Conservation (phyloP, 768 basidiomycete genomes). For the Inosperma sp. region DNA sequence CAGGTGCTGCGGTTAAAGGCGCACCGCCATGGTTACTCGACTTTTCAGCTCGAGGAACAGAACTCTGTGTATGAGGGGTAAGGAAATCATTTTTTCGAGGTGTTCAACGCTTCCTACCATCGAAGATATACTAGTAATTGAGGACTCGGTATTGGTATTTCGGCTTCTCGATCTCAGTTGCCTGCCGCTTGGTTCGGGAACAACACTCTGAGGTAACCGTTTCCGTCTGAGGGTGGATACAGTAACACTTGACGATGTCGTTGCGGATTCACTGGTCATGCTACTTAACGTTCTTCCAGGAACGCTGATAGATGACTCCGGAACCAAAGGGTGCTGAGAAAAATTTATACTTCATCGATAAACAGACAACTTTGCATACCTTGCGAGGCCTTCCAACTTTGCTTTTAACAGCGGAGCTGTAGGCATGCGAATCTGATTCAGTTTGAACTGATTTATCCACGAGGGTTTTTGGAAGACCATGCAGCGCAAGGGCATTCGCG, state of each 20-base stretch:
- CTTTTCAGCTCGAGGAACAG: slow-evolving; percentile 23
- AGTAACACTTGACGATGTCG: slow-evolving; percentile 27
- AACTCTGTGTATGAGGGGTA: slow-evolving; percentile 16
- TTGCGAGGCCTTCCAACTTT: slow-evolving; percentile 25
- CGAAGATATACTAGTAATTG: slow-evolving; percentile 37
- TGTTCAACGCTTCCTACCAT: slow-evolving; percentile 26
- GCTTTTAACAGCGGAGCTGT: slow-evolving; percentile 10
- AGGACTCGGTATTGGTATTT: slow-evolving; percentile 36
- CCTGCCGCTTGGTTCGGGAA: slow-evolving; percentile 36
- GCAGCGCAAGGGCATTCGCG: slow-evolving; percentile 9
- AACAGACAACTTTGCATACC: slow-evolving; percentile 12
- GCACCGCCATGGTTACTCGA: slow-evolving; percentile 18
- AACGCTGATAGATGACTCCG: slow-evolving; percentile 12
- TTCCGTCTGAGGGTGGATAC: slow-evolving; percentile 38
- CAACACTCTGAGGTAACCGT: slow-evolving; percentile 26
- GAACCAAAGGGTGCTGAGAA: slow-evolving; percentile 11
- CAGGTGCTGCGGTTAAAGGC: not conserved
- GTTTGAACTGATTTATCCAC: slow-evolving; percentile 29
- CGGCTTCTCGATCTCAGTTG: slow-evolving; percentile 44
- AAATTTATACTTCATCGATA: not conserved
- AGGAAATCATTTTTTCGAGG: slow-evolving; percentile 3
- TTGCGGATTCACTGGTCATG: slow-evolving; percentile 21
- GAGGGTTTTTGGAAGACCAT: slow-evolving; percentile 17
- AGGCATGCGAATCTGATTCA: slow-evolving; percentile 20
- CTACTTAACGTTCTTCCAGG: slow-evolving; percentile 1